Evolutionary conservation across 129 eudicot genomes (phyloP).

Genomic region (carrot (Daucus carota)): DNA sequence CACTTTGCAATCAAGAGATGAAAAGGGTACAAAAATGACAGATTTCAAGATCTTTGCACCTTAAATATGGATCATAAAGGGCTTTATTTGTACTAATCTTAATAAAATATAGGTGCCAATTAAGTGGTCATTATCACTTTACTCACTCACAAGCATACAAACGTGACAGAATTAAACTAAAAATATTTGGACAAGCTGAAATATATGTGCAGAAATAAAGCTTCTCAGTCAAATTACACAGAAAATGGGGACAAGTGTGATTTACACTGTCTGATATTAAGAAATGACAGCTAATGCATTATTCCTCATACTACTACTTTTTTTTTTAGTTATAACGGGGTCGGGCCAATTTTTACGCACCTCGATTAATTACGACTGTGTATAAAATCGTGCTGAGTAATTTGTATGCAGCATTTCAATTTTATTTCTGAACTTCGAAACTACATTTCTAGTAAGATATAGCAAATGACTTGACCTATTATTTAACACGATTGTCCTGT

Average conservation of each 20-base stretch:
- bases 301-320: too few relatives aligned
- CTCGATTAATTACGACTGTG: too few relatives aligned
- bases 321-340: too few relatives aligned
- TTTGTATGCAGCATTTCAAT: too few relatives aligned
- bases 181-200: not conserved
- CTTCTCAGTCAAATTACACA: not conserved
- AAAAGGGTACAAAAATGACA: not conserved
- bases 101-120: not conserved
- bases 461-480: too few relatives aligned
- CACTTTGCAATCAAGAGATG: not conserved
- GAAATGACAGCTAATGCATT: not conserved
- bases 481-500: too few relatives aligned
- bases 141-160: not conserved
- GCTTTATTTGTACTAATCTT: not conserved
- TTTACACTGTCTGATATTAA: not conserved
- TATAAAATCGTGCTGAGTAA: too few relatives aligned
- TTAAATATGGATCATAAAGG: not conserved
- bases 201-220: not conserved
- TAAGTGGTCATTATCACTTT: not conserved
- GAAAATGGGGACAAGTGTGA: not conserved
- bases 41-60: slow-evolving; percentile 4
- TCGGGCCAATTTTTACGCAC: too few relatives aligned
- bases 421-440: too few relatives aligned
- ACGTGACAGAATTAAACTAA: not conserved
- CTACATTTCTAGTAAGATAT: too few relatives aligned